Base-by-base conservation (phyloP, 2,329 filamentous ascomycete species). In the Fusarium sp. region DNA sequence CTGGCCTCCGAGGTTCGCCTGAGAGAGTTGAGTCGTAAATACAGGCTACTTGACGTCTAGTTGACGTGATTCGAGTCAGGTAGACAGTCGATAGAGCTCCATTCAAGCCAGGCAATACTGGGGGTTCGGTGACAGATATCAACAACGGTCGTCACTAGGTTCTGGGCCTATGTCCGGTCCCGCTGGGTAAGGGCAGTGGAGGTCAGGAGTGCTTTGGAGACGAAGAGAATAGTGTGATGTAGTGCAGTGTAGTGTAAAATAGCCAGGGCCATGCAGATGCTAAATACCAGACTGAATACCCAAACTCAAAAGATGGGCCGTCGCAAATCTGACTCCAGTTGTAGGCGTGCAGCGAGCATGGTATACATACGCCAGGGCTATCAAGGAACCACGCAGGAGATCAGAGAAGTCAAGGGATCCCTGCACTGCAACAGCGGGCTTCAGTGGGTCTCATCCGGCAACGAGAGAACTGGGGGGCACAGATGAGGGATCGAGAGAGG, bases 321-420 rank as follows among this genome's bases (percentile, higher is more conserved):
- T 74, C 68, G 68, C 62, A 74, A 76, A 69, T 75, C 62, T 70
- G 60, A 73, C 68, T 76, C 65, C 72, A 71, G 64, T 72, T 75
- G 54, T 68, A 76, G 73, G 74, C 69, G 72, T 75, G 68, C 54
- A 55, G 65, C 65, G 72, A 72, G 68, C 62, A 71, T 73, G 68
- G 62, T 63, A 60, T 68, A 60, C 56, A 60, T 62, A 68, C 67
- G 38, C 71, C 62, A 66, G 72, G 66, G 68, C 63, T 70, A 72
- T 67, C 69, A 74, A 71, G 65, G 63, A 76, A 73, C 68, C 63
- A 75, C 65, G 70, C 62, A 76, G 74, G 70, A 76, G 70, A 75
- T 75, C 73, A 75, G 57, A 62, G 56, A 58, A 64, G 58, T 45
- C 74, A 72, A 71, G 75, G 75, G 68, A 56, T 57, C 57, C 68